phyloP scores from a whole-genome alignment of 177 flowering plant species.

The Vitis hybrid region DNA sequence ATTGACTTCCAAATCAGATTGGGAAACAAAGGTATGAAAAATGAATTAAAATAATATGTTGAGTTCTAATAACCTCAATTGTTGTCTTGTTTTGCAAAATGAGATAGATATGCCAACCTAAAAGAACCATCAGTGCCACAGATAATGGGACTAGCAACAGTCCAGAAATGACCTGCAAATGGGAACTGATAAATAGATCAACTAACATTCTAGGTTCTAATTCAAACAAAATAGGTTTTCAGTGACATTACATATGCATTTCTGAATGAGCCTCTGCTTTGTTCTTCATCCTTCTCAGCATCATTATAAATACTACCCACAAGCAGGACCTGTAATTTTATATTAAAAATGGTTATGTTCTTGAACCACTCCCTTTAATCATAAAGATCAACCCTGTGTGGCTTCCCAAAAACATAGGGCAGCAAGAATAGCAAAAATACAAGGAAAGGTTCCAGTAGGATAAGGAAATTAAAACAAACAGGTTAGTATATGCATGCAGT shows the following conservation, averaged over 20 bases:
- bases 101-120: slow-evolving; percentile 71
- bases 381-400: neutral
- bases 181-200: neutral
- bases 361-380: neutral
- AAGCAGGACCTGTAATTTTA: slow-evolving; percentile 59
- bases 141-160: slow-evolving; percentile 47
- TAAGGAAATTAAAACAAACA: neutral
- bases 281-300: slow-evolving; percentile 40
- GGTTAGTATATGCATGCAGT: neutral
- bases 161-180: slow-evolving; percentile 53
- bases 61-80: slow-evolving; percentile 49
- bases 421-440: neutral
- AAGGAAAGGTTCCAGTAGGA: neutral
- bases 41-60: neutral
- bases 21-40: neutral
- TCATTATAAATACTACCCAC: slow-evolving; percentile 58
- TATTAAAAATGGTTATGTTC: neutral
- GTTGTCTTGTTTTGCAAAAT: slow-evolving; percentile 65
- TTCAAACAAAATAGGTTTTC: slow-evolving; percentile 4
- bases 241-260: slow-evolving; percentile 54
- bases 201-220: neutral
- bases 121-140: slow-evolving; percentile 50
- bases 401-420: neutral
- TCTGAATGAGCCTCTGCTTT: slow-evolving; percentile 49
- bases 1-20: neutral